Evolutionary conservation across 1,139 yeast species (phyloP).

Genomic region (Debaryomyces coudertii): DNA sequence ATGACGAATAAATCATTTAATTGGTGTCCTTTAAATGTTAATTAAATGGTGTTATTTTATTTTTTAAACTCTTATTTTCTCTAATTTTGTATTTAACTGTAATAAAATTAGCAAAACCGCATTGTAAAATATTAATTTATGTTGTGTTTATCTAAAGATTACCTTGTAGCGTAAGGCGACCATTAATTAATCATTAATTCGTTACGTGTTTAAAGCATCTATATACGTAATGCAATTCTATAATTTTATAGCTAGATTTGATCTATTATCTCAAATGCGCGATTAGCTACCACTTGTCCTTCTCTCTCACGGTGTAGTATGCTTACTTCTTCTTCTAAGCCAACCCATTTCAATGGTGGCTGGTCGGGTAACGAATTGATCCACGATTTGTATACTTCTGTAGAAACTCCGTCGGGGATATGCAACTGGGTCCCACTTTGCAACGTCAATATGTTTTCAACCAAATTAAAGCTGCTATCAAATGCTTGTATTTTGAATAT

Average conservation of each 20-base stretch:
- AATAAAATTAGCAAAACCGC: conserved; percentile 18
- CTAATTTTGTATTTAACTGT: conserved; percentile 17
- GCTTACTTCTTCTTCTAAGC: conserved; percentile 51
- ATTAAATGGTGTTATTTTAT: conserved; percentile 14
- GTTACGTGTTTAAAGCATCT: neutral
- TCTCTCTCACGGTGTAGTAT: conserved; percentile 22
- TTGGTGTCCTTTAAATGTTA: conserved; percentile 15
- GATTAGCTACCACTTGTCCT: conserved; percentile 22
- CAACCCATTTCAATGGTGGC: conserved; percentile 68
- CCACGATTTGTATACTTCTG: conserved; percentile 52
- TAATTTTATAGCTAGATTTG: neutral
- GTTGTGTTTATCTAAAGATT: conserved; percentile 5
- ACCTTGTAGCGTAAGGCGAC: neutral
- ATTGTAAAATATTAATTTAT: conserved; percentile 15
- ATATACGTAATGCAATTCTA: neutral
- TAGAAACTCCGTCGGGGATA: conserved; percentile 52
- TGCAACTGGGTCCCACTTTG: conserved; percentile 22
- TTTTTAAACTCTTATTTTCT: conserved; percentile 13
- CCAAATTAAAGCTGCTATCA: conserved; percentile 32
- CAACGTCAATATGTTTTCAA: conserved; percentile 29
- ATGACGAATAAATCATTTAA: conserved; percentile 61
- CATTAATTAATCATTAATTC: neutral
- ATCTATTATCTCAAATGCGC: conserved; percentile 13
- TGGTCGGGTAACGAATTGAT: conserved; percentile 55
- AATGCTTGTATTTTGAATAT: conserved; percentile 34